phyloP scores from a whole-genome alignment of 441 rosid species.

The Breynia disticha region DNA sequence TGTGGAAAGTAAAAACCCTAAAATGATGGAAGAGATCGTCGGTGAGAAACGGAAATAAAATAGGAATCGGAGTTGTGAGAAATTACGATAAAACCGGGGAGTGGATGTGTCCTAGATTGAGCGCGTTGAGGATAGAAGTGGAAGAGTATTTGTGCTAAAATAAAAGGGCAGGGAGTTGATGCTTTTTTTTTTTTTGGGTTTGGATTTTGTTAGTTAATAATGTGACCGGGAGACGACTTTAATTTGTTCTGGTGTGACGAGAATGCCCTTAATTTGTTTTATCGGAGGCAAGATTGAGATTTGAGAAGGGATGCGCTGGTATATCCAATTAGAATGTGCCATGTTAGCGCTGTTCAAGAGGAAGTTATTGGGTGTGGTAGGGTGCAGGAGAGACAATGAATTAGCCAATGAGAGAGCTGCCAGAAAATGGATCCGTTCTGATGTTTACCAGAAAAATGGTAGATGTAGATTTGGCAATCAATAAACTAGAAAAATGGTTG shows the following conservation, averaged over 20 bases:
- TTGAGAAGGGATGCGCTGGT: neutral
- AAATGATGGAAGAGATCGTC: conserved; percentile 1
- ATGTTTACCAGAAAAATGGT: too few relatives aligned
- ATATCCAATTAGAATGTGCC: neutral
- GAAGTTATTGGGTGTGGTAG: neutral
- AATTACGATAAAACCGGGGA: conserved; percentile 19
- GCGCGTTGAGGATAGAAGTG: conserved; percentile 21
- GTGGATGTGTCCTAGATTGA: neutral
- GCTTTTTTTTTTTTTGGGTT: neutral
- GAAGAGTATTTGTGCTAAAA: conserved; percentile 12
- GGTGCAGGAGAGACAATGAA: neutral
- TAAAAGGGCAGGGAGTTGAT: too few relatives aligned
- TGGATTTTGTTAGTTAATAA: conserved; percentile 2
- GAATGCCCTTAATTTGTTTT: neutral
- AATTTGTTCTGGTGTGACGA: neutral
- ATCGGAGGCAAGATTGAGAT: too few relatives aligned
- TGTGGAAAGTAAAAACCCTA: conserved; percentile 13
- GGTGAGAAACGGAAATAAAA: too few relatives aligned
- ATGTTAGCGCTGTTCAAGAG: too few relatives aligned
- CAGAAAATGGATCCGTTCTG: neutral
- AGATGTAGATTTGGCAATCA: conserved; percentile 5
- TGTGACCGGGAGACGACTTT: conserved; percentile 4
- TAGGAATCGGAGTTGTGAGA: neutral
- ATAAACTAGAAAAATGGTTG: too few relatives aligned
- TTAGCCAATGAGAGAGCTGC: too few relatives aligned